Percentiles rank a stretch among this genome's conserved stretches.
Evolutionary conservation across 2,329 filamentous ascomycete genomes (phyloP).

Genomic region (Fusarium oxysporum): DNA sequence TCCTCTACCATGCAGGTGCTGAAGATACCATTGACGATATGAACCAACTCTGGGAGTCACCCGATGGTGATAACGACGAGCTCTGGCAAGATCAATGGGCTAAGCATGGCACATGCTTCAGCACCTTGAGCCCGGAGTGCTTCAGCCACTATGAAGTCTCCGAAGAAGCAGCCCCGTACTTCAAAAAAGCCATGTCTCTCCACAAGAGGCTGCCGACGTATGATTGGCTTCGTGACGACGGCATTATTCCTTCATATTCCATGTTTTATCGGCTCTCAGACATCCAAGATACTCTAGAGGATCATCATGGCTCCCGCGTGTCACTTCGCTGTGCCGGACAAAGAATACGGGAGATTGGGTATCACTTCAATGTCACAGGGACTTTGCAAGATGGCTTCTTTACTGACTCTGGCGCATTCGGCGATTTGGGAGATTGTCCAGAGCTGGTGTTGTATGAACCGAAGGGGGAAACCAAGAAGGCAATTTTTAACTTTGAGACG

Average conservation of each 20-base stretch:
- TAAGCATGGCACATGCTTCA: slow-evolving; percentile 19
- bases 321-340: slow-evolving; percentile 9
- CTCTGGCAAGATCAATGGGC: slow-evolving; percentile 21
- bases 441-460: slow-evolving; percentile 20
- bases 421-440: not conserved
- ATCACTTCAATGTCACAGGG: slow-evolving; percentile 25
- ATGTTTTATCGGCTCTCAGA: slow-evolving; percentile 17
- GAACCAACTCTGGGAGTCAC: slow-evolving; percentile 8
- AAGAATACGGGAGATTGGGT: slow-evolving; percentile 9
- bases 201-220: slow-evolving; percentile 19
- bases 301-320: slow-evolving; percentile 16
- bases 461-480: slow-evolving; percentile 23
- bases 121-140: slow-evolving; percentile 12
- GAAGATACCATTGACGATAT: slow-evolving; percentile 10
- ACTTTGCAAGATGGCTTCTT: slow-evolving; percentile 14
- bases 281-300: slow-evolving; percentile 9
- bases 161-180: slow-evolving; percentile 20
- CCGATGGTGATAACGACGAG: not conserved
- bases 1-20: slow-evolving; percentile 12
- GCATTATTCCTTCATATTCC: slow-evolving; percentile 18
- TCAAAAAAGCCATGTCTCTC: slow-evolving; percentile 13
- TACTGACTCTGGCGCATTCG: not conserved
- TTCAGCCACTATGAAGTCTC: slow-evolving; percentile 11
- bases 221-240: slow-evolving; percentile 18
- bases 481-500: slow-evolving; percentile 25